Conservation (phyloP, 768 basidiomycete genomes). For the Dentipellis fragilis region DNA sequence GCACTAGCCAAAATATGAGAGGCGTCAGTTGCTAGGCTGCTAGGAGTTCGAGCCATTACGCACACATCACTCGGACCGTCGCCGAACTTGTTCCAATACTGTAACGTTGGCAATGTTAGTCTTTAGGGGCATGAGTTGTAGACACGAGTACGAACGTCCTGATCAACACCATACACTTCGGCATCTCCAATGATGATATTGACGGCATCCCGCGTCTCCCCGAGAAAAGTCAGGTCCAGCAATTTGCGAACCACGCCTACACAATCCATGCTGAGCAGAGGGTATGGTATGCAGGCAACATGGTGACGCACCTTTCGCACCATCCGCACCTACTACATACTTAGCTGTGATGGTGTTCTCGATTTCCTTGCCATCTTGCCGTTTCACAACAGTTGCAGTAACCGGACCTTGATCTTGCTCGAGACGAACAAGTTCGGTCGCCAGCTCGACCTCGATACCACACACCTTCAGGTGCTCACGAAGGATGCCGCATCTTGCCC, state of each 20-base stretch:
- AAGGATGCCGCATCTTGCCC: constrained; percentile 1
- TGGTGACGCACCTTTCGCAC: neutral
- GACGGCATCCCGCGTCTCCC: neutral
- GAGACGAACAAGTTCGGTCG: neutral
- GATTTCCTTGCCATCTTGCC: neutral
- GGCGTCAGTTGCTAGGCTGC: no score
- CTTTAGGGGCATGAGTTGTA: neutral
- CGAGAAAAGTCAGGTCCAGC: neutral
- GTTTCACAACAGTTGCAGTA: neutral
- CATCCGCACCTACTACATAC: constrained; percentile 5
- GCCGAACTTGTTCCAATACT: neutral
- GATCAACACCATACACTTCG: neutral
- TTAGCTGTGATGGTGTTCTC: neutral
- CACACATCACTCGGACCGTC: neutral
- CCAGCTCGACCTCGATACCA: neutral
- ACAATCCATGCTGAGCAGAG: neutral
- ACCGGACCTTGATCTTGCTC: neutral
- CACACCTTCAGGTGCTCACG: neutral
- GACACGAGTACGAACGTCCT: neutral
- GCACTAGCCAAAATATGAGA: neutral
- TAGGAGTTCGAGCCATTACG: no score
- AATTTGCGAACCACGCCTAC: neutral
- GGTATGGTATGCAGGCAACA: neutral
- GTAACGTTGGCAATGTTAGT: no score
- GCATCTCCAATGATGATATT: constrained; percentile 1